Percentiles rank a stretch among this genome's conserved stretches.
Conservation (phyloP, 169 alveolate species). For the Plasmodium yoelii region DNA sequence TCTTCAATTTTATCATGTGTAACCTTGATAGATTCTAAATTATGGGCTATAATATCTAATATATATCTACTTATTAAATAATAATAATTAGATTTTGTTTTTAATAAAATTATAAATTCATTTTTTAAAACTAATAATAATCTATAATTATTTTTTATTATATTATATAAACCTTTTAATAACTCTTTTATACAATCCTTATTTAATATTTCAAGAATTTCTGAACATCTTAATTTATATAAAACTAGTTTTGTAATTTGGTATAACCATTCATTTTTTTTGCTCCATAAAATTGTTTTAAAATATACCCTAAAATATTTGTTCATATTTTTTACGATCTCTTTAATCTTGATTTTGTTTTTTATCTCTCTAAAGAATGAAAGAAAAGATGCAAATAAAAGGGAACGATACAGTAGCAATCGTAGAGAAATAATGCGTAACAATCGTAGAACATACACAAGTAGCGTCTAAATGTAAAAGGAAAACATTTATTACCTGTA, state of each 20-base stretch:
- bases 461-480: not conserved
- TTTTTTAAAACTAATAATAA: conserved; percentile 17
- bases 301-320: conserved; percentile 51
- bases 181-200: conserved; percentile 63
- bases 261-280: not conserved
- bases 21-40: conserved; percentile 32
- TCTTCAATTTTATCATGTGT: conserved; percentile 37
- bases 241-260: conserved; percentile 41
- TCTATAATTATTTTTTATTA: conserved; percentile 23
- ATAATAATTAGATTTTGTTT: conserved; percentile 23
- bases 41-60: conserved; percentile 17
- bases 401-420: too few species aligned
- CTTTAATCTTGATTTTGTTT: conserved; percentile 2
- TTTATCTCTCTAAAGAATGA: conserved; percentile 6
- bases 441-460: too few species aligned
- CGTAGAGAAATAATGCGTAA: too few species aligned
- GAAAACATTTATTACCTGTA: not conserved
- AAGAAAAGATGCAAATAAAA: too few species aligned
- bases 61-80: conserved; percentile 34
- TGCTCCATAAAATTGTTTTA: conserved; percentile 6
- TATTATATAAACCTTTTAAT: conserved; percentile 24
- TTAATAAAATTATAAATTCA: conserved; percentile 28
- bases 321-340: conserved; percentile 27
- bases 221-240: conserved; percentile 18
- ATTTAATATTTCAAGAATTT: conserved; percentile 24